phyloP scores from a whole-genome alignment of 1,284 basidiomycete species.

The Omphalotus olearius region DNA sequence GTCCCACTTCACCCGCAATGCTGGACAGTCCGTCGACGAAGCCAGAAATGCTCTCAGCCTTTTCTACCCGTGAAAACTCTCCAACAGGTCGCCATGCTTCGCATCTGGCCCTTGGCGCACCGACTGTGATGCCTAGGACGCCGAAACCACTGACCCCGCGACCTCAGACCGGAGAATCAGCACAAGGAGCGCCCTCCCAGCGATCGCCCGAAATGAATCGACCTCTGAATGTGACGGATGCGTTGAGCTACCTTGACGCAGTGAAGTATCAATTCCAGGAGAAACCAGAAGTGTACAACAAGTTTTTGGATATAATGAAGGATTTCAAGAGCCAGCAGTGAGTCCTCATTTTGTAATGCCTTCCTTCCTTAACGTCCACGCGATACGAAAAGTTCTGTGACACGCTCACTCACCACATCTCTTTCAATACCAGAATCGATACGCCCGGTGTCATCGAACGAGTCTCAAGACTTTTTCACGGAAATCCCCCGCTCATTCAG shows the following conservation, averaged over 20 bases:
- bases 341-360: constrained; percentile 30
- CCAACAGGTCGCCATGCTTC: constrained; percentile 11
- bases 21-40: not conserved
- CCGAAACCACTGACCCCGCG: constrained; percentile 31
- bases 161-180: constrained; percentile 20
- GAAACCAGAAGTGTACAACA: constrained; percentile 95
- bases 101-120: constrained; percentile 8
- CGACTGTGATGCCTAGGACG: constrained; percentile 24
- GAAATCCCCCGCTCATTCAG: constrained; percentile 91
- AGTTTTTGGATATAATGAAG: constrained; percentile 99
- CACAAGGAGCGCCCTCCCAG: constrained; percentile 8
- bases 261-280: constrained; percentile 93
- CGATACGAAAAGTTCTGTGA: constrained; percentile 9
- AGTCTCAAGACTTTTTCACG: constrained; percentile 92
- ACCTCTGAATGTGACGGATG: constrained; percentile 82
- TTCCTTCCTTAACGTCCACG: constrained; percentile 6
- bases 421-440: constrained; percentile 70
- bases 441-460: constrained; percentile 98
- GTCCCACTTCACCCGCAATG: not conserved
- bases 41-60: constrained; percentile 1
- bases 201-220: constrained; percentile 34
- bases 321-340: constrained; percentile 95
- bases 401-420: constrained; percentile 2
- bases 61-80: constrained; percentile 10
- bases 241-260: constrained; percentile 94